These are phyloP conservation scores for Solanum appendiculatum DNA, from an alignment of 257 asterid species.

Conservation along the genomic window DNA sequence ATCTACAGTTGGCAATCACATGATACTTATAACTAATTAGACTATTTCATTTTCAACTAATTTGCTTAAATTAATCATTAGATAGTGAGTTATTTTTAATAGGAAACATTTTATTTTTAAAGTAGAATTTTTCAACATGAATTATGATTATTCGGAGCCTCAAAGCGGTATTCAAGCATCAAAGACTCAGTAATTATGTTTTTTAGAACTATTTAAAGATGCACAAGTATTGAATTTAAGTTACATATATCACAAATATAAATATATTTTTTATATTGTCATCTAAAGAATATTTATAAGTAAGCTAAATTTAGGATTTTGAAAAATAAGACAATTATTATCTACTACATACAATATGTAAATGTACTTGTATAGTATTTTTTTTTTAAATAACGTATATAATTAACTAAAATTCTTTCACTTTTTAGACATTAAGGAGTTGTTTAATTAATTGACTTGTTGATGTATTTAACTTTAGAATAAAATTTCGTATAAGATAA, in stretches of 20 bases:
- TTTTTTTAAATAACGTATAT: background rate
- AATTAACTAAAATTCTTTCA: background rate
- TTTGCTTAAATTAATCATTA: background rate
- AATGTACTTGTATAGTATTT: too few relatives aligned
- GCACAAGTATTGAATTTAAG: background rate
- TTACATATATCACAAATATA: background rate
- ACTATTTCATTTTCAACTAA: background rate
- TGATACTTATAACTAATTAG: background rate
- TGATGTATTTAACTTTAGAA: background rate
- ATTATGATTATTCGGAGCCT: too few relatives aligned
- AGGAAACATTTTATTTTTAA: background rate
- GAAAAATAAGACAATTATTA: background rate
- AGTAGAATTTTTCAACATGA: background rate
- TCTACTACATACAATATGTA: background rate
- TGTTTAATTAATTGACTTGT: background rate
- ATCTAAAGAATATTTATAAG: background rate
- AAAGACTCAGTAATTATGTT: too few relatives aligned
- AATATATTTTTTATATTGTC: too few relatives aligned
- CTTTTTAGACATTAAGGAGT: background rate
- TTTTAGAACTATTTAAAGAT: background rate
- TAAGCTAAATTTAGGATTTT: too few relatives aligned
- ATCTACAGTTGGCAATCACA: background rate
- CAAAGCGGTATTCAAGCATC: background rate
- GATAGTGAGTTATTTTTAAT: background rate
- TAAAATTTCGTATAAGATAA: background rate